Evolutionary conservation across 768 basidiomycete genomes (phyloP), one percentile per base, ranked within the genome.

Genomic region (Rhodotorula babjevae): DNA sequence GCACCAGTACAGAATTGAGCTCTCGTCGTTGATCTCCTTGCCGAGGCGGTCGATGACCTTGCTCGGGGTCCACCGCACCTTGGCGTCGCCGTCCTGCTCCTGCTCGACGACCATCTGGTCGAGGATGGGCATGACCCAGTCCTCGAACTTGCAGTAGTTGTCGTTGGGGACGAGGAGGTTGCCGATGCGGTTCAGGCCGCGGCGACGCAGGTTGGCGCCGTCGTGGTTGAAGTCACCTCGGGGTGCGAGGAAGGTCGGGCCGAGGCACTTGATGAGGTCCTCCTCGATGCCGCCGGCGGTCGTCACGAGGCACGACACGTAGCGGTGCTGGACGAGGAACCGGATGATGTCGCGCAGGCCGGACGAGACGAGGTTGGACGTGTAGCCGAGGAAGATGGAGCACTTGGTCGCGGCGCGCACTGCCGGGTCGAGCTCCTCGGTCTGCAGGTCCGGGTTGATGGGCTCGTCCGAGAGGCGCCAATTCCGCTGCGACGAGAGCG

Each of bases 81-180:
- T 84, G 67, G 84, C 82, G 31, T 72, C 75, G 36, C 58, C 58
- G 73, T 87, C 86, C 82, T 97, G 96, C 74, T 87, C 86, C 82
- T 99, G 96, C 79, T 99, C 96, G 19, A 83, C 86, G 44, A 97
- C 86, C 92, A 99, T 92, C 44, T 83, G 79, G 79, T 98, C 90
- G 55, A 99, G 86, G 67, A 97, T 91, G 4, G 96, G 96, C 29
- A 87, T 88, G n/a, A 98, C 86, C 96, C 96, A 99, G 80, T 98
- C 95, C 82, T 99, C 96, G 77, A 98, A 99, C 78, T 91, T 90
- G 87, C 96, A 98, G 82, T 99, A 99, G 80, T 98, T 98, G 78
- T 96, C 92, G 79, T 99, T 99, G 7, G 96, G 96, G 4, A 99
- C 87, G 68, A 99, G 83, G 56, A 99, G 86, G 79, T 99, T 99